Conservation (phyloP, 768 basidiomycete species). For the Tricholoma bakamatsutake region DNA sequence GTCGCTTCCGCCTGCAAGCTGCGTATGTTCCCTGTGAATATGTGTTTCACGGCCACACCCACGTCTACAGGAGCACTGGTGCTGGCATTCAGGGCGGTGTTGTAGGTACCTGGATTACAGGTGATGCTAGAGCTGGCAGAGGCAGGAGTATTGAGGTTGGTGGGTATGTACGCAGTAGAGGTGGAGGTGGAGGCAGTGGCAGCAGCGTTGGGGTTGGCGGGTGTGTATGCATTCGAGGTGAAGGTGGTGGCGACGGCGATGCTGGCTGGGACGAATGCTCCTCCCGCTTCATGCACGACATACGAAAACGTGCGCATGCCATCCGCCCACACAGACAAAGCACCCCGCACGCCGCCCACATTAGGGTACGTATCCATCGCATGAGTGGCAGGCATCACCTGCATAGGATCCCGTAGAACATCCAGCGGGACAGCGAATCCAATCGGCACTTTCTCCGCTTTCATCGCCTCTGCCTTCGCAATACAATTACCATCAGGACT, state of each 20-base stretch:
- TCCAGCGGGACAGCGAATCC: constrained; percentile 22
- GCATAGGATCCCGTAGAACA: constrained; percentile 30
- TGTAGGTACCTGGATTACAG: background rate
- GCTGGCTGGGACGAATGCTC: background rate
- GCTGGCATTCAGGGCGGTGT: background rate
- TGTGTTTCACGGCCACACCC: constrained; percentile 28
- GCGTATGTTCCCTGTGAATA: constrained; percentile 45
- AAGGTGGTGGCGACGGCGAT: background rate
- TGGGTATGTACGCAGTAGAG: no score
- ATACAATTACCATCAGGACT: background rate
- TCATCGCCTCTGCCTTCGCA: background rate
- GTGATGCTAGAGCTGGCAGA: background rate
- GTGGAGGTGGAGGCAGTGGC: background rate
- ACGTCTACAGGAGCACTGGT: background rate
- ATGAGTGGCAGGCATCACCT: constrained; percentile 22
- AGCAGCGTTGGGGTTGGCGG: background rate
- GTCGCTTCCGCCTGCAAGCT: constrained; percentile 34
- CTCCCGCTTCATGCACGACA: constrained; percentile 11
- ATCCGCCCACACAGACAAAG: constrained; percentile 19
- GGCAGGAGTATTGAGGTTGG: background rate
- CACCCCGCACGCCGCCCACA: constrained; percentile 6
- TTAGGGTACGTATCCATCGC: constrained; percentile 26
- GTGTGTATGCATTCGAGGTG: no score
- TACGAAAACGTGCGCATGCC: constrained; percentile 32
- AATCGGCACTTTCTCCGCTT: background rate